These are phyloP conservation scores for Fremontodendron californicum DNA, from an alignment of 345 rosid genomes.

Conservation along the genomic window DNA sequence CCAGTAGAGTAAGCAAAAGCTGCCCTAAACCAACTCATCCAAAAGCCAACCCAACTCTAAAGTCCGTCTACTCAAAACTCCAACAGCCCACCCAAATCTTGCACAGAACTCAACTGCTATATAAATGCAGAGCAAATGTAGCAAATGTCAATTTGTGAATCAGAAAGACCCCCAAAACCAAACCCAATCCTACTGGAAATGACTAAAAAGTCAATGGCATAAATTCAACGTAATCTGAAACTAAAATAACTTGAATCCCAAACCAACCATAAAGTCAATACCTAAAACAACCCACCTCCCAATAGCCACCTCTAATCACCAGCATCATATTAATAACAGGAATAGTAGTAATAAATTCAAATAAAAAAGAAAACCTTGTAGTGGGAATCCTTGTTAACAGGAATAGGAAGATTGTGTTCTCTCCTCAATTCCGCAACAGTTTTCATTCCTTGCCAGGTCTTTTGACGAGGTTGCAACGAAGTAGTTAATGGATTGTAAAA, in stretches of 20 bases:
- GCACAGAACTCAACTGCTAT: not conserved
- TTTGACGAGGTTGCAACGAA: slow-evolving; percentile 76
- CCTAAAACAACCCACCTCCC: not conserved
- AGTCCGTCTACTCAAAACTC: not conserved
- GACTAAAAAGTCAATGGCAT: not conserved
- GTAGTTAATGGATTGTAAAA: slow-evolving; percentile 84
- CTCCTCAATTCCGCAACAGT: slow-evolving; percentile 76
- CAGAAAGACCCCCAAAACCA: not conserved
- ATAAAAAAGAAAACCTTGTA: slow-evolving; percentile 55
- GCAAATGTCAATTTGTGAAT: not conserved
- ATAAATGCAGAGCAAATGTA: not conserved
- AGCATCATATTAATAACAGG: not conserved
- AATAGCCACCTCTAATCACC: not conserved
- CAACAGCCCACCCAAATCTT: not conserved
- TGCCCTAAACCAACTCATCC: not conserved
- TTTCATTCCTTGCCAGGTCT: slow-evolving; percentile 92
- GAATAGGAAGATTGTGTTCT: slow-evolving; percentile 60
- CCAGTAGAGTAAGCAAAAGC: not conserved
- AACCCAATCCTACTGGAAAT: not conserved
- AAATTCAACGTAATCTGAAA: not conserved
- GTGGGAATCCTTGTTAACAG: slow-evolving; percentile 77
- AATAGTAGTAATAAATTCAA: not conserved
- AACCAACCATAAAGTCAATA: not conserved
- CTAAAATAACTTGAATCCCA: not conserved
- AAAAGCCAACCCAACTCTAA: not conserved